A percentile compares a stretch with the other conserved stretches of the same genome.
Evolutionary conservation across 1,139 yeast genomes (phyloP).

Genomic region (Pneumocystis jirovecii): DNA sequence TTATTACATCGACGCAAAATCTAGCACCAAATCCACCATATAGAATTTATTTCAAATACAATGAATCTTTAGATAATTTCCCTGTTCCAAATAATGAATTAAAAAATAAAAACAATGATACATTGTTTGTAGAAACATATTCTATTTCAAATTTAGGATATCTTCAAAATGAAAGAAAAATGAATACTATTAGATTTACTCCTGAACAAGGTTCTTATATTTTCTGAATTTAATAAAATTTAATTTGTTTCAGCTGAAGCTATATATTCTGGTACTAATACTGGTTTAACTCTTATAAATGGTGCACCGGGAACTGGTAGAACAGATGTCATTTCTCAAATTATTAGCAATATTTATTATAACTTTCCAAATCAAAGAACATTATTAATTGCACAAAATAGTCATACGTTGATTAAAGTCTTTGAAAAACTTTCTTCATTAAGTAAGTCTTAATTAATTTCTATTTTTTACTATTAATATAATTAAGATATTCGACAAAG

Average conservation of each 20-base stretch:
- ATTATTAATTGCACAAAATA: slow-evolving; percentile 26
- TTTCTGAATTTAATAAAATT: slow-evolving; percentile 8
- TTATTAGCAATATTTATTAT: slow-evolving; percentile 18
- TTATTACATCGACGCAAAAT: background rate
- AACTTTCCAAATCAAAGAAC: slow-evolving; percentile 25
- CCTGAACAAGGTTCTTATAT: slow-evolving; percentile 12
- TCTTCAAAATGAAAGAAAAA: slow-evolving; percentile 7
- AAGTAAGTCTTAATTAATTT: background rate
- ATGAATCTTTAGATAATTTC: background rate
- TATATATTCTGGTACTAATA: slow-evolving; percentile 24
- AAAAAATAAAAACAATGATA: background rate
- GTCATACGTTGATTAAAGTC: slow-evolving; percentile 17
- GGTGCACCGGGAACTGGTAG: slow-evolving; percentile 41
- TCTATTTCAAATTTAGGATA: slow-evolving; percentile 1
- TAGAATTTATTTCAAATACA: background rate
- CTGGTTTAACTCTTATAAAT: slow-evolving; percentile 28
- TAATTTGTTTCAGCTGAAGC: slow-evolving; percentile 24
- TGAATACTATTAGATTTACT: background rate
- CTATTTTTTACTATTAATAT: background rate
- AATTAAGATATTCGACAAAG: slow-evolving; percentile 17
- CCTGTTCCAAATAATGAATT: background rate
- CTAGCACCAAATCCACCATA: slow-evolving; percentile 3
- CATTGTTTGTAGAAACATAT: slow-evolving; percentile 5
- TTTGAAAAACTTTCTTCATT: slow-evolving; percentile 17
- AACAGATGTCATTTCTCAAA: slow-evolving; percentile 20